Evolutionary conservation across 2,329 filamentous ascomycete species (phyloP).

Genomic region (Calcarisporium arbuscula): DNA sequence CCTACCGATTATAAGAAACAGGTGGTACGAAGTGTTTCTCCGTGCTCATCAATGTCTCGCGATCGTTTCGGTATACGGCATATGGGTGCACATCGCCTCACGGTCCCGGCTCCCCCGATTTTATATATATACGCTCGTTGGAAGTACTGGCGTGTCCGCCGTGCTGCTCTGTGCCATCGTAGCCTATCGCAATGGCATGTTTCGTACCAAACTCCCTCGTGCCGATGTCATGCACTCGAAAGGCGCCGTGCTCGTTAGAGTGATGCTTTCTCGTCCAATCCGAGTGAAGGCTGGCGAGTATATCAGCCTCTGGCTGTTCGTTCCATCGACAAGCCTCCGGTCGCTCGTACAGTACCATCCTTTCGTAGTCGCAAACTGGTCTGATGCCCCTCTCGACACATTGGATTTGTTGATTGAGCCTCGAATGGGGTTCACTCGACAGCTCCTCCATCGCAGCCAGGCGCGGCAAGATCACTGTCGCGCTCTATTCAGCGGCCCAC

Average conservation of each 20-base stretch:
- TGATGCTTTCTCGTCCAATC: constrained; percentile 1
- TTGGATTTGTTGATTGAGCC: constrained; percentile 1
- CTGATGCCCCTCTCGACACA: neutral
- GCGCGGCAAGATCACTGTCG: constrained; percentile 3
- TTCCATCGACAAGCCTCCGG: neutral
- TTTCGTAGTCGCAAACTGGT: constrained; percentile 2
- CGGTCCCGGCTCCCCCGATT: neutral
- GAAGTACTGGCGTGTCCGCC: neutral
- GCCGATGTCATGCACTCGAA: neutral
- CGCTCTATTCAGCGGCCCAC: constrained; percentile 24
- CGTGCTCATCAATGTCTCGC: constrained; percentile 5
- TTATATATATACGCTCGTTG: constrained; percentile 3
- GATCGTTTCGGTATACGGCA: constrained; percentile 5
- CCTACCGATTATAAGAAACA: neutral
- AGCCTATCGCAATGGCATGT: neutral
- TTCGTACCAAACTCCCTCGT: neutral
- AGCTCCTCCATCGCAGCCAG: constrained; percentile 1
- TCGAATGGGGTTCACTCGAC: neutral
- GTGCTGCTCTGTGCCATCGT: neutral
- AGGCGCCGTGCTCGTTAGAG: constrained; percentile 1
- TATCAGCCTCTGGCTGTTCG: constrained; percentile 1
- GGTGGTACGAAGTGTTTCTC: constrained; percentile 5
- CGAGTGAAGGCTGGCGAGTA: constrained; percentile 1
- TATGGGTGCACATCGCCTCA: constrained; percentile 4
- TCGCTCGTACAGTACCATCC: constrained; percentile 1